Percentiles rank a stretch among this genome's conserved stretches.
phyloP scores from a whole-genome alignment of 2,329 filamentous ascomycete species.

The Colletotrichum tanaceti region DNA sequence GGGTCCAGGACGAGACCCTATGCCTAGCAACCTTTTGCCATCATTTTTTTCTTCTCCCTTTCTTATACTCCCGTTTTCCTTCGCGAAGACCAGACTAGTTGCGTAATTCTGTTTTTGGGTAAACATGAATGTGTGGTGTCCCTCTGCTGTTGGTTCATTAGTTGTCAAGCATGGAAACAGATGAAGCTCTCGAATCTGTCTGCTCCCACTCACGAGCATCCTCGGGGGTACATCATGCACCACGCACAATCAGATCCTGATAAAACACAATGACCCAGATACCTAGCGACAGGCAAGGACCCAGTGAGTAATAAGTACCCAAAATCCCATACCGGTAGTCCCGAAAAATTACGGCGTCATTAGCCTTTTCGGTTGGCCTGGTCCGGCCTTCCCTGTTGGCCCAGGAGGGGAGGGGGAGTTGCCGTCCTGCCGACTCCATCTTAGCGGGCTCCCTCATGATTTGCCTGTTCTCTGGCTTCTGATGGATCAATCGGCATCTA shows the following conservation, averaged over 20 bases:
- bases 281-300: slow-evolving; percentile 13
- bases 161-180: background rate
- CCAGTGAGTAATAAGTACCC: slow-evolving; percentile 22
- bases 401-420: slow-evolving; percentile 6
- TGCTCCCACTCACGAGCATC: background rate
- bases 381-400: slow-evolving; percentile 28
- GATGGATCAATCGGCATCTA: slow-evolving; percentile 38
- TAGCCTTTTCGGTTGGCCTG: slow-evolving; percentile 37
- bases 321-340: slow-evolving; percentile 4
- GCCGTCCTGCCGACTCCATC: slow-evolving; percentile 28
- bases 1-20: slow-evolving; percentile 6
- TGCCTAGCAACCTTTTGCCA: background rate
- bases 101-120: slow-evolving; percentile 6
- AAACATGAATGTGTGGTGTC: background rate
- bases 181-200: background rate
- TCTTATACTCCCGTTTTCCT: too few relatives aligned
- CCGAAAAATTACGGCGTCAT: slow-evolving; percentile 31
- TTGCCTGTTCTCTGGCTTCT: slow-evolving; percentile 19
- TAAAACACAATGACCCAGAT: slow-evolving; percentile 14
- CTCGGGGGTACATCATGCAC: background rate
- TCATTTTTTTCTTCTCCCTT: too few relatives aligned
- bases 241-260: slow-evolving; percentile 6
- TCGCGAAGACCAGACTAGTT: background rate
- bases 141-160: background rate
- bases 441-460: slow-evolving; percentile 17